A percentile compares a stretch with the other conserved stretches of the same genome.
Conservation (phyloP, 495 filamentous ascomycete genomes). For the Endocarpon pusillum region DNA sequence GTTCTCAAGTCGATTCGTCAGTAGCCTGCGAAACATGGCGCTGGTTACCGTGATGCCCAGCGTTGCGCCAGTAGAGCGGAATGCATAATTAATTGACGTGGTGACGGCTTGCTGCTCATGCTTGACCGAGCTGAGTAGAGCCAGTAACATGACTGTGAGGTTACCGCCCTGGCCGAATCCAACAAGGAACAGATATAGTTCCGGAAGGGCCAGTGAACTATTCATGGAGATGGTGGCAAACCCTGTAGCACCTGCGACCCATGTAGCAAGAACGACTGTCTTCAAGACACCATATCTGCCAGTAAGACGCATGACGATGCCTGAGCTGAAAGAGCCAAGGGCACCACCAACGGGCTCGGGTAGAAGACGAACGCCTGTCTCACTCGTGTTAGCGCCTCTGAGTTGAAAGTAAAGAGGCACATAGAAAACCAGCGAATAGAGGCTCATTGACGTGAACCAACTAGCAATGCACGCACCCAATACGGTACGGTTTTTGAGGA, state of each 20-base stretch:
- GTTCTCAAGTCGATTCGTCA: no score
- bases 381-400: slow-evolving; percentile 48
- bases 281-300: slow-evolving; percentile 52
- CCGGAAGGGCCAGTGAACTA: slow-evolving; percentile 43
- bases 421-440: slow-evolving; percentile 52
- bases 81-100: slow-evolving; percentile 69
- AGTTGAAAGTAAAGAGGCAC: slow-evolving; percentile 72
- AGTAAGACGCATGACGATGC: slow-evolving; percentile 60
- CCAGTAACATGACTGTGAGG: slow-evolving; percentile 63
- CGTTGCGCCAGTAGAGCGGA: slow-evolving; percentile 65
- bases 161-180: slow-evolving; percentile 62
- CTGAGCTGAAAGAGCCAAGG: slow-evolving; percentile 48
- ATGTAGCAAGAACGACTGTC: slow-evolving; percentile 31
- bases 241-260: slow-evolving; percentile 30
- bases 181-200: slow-evolving; percentile 48
- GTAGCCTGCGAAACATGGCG: slow-evolving; percentile 66
- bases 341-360: slow-evolving; percentile 50
- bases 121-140: slow-evolving; percentile 63
- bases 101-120: slow-evolving; percentile 72
- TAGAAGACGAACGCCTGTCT: slow-evolving; percentile 54
- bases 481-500: slow-evolving; percentile 59
- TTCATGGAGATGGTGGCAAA: slow-evolving; percentile 37
- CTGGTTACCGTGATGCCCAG: slow-evolving; percentile 68
- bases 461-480: slow-evolving; percentile 59
- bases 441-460: slow-evolving; percentile 42